Evolutionary conservation across 352 stramenopile genomes (phyloP).

Genomic region (Pythium aristosporum): DNA sequence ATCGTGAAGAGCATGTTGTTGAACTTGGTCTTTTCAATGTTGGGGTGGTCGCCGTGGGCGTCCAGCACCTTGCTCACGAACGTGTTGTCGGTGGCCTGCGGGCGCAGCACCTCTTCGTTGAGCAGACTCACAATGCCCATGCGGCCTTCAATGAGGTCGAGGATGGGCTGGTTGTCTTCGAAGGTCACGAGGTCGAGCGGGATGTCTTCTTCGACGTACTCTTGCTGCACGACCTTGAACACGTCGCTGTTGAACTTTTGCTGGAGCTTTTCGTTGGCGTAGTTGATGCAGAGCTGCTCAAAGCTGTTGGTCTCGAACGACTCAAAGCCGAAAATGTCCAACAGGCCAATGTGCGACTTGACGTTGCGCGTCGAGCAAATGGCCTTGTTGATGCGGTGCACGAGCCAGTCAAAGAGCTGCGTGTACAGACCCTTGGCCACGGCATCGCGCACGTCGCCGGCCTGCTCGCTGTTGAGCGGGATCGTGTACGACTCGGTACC

Average conservation of each 20-base stretch:
- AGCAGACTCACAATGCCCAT: slow-evolving; percentile 94
- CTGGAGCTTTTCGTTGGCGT: slow-evolving; percentile 95
- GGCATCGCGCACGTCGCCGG: slow-evolving; percentile 85
- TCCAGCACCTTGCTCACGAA: slow-evolving; percentile 86
- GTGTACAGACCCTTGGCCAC: slow-evolving; percentile 93
- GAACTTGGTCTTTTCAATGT: slow-evolving; percentile 83
- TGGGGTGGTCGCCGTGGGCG: slow-evolving; percentile 73
- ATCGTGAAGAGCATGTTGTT: slow-evolving; percentile 86
- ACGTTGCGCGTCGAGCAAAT: slow-evolving; percentile 87
- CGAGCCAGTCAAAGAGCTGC: slow-evolving; percentile 90
- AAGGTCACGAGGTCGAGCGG: slow-evolving; percentile 93
- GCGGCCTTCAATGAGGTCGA: slow-evolving; percentile 91
- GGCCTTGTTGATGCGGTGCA: slow-evolving; percentile 87
- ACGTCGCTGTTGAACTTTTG: slow-evolving; percentile 95
- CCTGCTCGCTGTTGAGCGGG: slow-evolving; percentile 85
- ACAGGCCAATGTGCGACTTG: slow-evolving; percentile 88
- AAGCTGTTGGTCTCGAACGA: slow-evolving; percentile 95
- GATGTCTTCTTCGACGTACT: slow-evolving; percentile 97
- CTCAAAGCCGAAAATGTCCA: slow-evolving; percentile 99
- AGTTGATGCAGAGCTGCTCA: slow-evolving; percentile 97
- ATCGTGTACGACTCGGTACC: slow-evolving; percentile 92
- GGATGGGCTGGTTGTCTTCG: slow-evolving; percentile 91
- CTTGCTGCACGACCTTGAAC: slow-evolving; percentile 95
- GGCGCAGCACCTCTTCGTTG: slow-evolving; percentile 90
- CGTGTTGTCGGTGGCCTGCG: slow-evolving; percentile 68